phyloP scores from a whole-genome alignment of 176 grass and related monocot genomes.

The Carex kokanica region DNA sequence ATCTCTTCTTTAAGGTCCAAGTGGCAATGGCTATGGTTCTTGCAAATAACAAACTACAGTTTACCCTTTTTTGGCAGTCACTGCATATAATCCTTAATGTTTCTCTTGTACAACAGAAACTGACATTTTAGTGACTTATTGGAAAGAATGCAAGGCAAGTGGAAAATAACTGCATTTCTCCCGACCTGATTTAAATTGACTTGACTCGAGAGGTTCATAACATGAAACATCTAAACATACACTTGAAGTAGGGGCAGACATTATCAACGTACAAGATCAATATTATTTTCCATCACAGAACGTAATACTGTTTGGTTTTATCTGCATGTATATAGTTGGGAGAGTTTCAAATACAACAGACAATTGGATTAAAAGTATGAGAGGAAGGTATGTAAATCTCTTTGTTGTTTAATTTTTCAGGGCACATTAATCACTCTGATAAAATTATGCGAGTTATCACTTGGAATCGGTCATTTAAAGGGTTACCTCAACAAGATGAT shows the following conservation, averaged over 20 bases:
- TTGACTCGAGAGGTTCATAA: not conserved
- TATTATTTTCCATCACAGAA: not conserved
- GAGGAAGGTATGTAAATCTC: slow-evolving; percentile 1
- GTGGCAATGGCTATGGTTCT: not conserved
- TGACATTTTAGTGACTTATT: not conserved
- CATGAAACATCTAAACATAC: not conserved
- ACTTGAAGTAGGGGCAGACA: not conserved
- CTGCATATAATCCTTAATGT: not conserved
- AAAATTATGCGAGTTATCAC: slow-evolving; percentile 97
- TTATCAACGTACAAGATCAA: not conserved
- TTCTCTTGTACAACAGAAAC: not conserved
- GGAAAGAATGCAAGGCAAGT: not conserved
- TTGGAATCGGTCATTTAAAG: slow-evolving; percentile 95
- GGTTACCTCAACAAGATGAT: slow-evolving; percentile 55
- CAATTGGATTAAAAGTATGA: not conserved
- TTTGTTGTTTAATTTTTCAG: slow-evolving; percentile 39
- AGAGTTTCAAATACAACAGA: not conserved
- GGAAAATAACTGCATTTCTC: not conserved
- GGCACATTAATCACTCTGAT: slow-evolving; percentile 85
- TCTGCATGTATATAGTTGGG: not conserved
- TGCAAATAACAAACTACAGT: not conserved
- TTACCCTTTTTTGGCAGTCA: not conserved
- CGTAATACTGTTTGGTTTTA: not conserved
- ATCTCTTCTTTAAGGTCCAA: not conserved
- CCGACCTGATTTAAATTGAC: not conserved